Conservation (phyloP, 2,329 filamentous ascomycete species). For the Claviceps purpurea region DNA sequence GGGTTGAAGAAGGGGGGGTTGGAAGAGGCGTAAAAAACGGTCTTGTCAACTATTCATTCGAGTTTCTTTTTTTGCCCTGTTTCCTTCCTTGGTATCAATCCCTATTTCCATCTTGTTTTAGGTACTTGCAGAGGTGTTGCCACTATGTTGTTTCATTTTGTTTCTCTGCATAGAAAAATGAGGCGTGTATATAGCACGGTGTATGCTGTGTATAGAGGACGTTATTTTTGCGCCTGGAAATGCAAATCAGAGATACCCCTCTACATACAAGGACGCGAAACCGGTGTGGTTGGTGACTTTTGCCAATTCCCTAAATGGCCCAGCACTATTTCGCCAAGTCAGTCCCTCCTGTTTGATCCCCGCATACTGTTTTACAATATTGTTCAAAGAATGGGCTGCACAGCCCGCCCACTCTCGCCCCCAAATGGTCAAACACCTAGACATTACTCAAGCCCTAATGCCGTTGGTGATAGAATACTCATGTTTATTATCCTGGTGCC, state of each 20-base stretch:
- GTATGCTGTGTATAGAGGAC: constrained; percentile 3
- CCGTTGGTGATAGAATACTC: too few relatives aligned
- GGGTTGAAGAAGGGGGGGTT: constrained; percentile 44
- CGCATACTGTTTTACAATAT: constrained; percentile 2
- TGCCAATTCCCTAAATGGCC: neutral
- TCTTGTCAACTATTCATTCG: neutral
- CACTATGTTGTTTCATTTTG: neutral
- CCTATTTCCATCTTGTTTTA: too few relatives aligned
- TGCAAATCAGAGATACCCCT: constrained; percentile 7
- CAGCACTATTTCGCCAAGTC: neutral
- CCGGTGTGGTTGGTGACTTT: neutral
- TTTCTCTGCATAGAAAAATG: constrained; percentile 14
- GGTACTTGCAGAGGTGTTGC: neutral
- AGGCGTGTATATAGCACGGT: constrained; percentile 4
- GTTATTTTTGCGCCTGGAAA: constrained; percentile 5
- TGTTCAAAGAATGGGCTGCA: neutral
- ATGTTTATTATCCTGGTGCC: too few relatives aligned
- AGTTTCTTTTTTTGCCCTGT: neutral
- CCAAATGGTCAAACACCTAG: neutral
- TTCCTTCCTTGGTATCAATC: neutral
- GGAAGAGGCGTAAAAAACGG: constrained; percentile 32
- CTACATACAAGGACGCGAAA: neutral
- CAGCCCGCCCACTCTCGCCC: neutral
- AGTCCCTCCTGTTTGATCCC: neutral
- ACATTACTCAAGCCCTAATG: neutral